These are phyloP conservation scores for Oryza australiensis DNA, from an alignment of 176 grass and related monocot genomes.

Conservation along the genomic window DNA sequence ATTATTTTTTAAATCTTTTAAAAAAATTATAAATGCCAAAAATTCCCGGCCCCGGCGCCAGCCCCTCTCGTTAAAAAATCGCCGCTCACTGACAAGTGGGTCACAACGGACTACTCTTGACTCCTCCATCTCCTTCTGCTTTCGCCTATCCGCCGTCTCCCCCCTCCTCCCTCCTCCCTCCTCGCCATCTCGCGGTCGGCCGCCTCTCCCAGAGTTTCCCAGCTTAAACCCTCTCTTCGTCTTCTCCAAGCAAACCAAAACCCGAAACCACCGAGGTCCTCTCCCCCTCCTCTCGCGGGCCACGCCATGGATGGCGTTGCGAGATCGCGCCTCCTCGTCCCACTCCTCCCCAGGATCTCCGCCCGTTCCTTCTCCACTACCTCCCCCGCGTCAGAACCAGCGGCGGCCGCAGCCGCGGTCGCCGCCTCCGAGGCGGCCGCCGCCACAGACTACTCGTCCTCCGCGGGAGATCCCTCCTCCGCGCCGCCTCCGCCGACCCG, in stretches of 20 bases:
- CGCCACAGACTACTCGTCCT: conserved; percentile 26
- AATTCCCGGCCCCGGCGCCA: too few species aligned
- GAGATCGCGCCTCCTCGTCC: conserved; percentile 46
- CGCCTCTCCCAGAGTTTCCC: neutral
- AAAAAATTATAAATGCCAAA: too few species aligned
- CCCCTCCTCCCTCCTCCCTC: neutral
- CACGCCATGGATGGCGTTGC: conserved; percentile 51
- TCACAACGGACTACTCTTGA: neutral
- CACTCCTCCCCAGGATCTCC: conserved; percentile 25
- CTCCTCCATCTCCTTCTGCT: neutral
- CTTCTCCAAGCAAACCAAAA: neutral
- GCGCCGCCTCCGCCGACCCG: conserved; percentile 25
- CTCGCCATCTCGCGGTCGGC: neutral
- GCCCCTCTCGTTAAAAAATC: neutral
- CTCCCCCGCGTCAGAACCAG: conserved; percentile 6
- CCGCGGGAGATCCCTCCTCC: conserved; percentile 25
- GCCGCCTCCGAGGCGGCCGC: conserved; percentile 1
- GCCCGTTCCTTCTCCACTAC: conserved; percentile 34
- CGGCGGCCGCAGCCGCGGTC: conserved; percentile 26
- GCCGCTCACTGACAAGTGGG: neutral
- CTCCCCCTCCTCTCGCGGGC: neutral
- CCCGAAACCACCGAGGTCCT: neutral
- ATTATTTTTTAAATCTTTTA: too few species aligned
- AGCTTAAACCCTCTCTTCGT: conserved; percentile 32
- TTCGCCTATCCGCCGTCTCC: conserved; percentile 8